Evolutionary conservation across 2,329 filamentous ascomycete species (phyloP).

Genomic region (Venturiaceae sp.): DNA sequence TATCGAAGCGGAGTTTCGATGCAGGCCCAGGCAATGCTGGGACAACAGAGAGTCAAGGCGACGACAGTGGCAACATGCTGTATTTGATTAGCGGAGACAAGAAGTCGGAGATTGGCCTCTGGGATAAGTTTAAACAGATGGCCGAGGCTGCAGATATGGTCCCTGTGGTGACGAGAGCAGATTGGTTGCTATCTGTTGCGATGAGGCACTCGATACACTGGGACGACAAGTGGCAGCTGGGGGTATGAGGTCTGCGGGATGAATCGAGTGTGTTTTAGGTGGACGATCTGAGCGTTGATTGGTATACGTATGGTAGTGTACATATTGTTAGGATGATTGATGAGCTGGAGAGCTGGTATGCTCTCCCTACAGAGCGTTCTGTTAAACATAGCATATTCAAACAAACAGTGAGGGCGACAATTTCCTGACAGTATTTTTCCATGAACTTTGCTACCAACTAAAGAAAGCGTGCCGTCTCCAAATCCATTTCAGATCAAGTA

Average conservation of each 20-base stretch:
- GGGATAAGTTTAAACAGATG: slow-evolving; percentile 72
- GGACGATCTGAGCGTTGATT: not conserved
- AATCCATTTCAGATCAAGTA: too few species aligned
- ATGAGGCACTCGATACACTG: slow-evolving; percentile 67
- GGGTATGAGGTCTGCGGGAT: not conserved
- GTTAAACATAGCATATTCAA: too few species aligned
- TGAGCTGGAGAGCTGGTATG: not conserved
- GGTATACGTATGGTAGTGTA: not conserved
- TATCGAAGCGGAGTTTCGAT: slow-evolving; percentile 28
- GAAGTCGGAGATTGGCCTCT: slow-evolving; percentile 61
- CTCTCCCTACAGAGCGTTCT: too few species aligned
- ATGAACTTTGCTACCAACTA: too few species aligned
- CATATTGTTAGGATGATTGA: not conserved
- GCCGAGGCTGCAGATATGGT: slow-evolving; percentile 69
- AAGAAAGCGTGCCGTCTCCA: too few species aligned
- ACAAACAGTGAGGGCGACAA: too few species aligned
- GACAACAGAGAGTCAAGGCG: slow-evolving; percentile 34
- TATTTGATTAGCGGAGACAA: slow-evolving; percentile 69
- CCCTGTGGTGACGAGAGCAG: slow-evolving; percentile 69
- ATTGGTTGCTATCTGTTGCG: slow-evolving; percentile 84
- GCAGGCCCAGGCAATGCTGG: slow-evolving; percentile 45
- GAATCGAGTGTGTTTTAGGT: not conserved
- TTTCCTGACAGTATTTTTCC: too few species aligned
- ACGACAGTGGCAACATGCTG: slow-evolving; percentile 45
- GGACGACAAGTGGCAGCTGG: slow-evolving; percentile 7